Evolutionary conservation across 192 early-diverging fungal genomes (phyloP).

Genomic region (Linnemannia schmuckeri): DNA sequence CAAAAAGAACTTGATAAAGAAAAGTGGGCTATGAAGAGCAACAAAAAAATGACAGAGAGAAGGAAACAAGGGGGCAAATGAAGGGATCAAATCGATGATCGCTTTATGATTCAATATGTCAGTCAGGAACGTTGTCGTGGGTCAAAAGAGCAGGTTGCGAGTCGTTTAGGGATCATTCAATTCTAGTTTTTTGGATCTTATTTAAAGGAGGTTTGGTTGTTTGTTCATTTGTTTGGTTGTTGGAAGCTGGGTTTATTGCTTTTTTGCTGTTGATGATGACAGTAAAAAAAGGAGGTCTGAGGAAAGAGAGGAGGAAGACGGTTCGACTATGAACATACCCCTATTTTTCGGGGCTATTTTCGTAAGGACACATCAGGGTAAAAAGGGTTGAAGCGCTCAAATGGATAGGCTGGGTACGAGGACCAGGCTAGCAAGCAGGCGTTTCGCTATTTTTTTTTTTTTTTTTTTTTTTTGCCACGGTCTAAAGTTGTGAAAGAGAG

Average conservation of each 20-base stretch:
- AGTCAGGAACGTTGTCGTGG: too few species aligned
- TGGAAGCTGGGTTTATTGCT: background rate
- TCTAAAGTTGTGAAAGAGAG: background rate
- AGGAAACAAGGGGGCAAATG: background rate
- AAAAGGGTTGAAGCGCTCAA: background rate
- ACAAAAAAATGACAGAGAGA: background rate
- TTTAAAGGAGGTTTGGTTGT: too few species aligned
- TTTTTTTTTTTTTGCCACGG: background rate
- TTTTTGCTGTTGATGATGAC: background rate
- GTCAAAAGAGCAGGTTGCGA: too few species aligned
- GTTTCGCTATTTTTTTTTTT: background rate
- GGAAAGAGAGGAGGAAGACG: background rate
- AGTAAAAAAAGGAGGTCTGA: conserved; percentile 3
- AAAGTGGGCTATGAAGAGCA: too few species aligned
- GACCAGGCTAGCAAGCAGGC: background rate
- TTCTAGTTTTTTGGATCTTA: too few species aligned
- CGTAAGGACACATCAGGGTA: background rate
- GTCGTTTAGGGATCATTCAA: too few species aligned
- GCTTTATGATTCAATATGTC: background rate
- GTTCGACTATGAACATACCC: background rate
- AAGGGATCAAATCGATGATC: background rate
- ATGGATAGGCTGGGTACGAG: background rate
- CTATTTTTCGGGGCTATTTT: conserved; percentile 7
- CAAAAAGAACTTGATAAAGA: background rate
- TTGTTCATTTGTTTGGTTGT: background rate